phyloP scores from a whole-genome alignment of 2,329 filamentous ascomycete species.

The Fusarium verticillioides region DNA sequence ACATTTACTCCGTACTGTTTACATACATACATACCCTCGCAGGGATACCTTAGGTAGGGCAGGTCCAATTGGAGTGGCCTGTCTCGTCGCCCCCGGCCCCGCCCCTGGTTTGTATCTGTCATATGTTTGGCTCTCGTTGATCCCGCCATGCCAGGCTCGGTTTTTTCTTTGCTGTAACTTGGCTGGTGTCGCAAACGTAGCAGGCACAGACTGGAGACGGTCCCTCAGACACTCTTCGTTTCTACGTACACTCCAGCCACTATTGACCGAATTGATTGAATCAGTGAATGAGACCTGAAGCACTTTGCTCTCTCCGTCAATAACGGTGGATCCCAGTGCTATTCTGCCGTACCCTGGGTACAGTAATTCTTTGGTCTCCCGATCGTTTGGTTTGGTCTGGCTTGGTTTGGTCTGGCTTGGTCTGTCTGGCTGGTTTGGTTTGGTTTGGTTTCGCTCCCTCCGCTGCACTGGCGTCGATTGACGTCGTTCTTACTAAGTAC shows the following conservation, averaged over 20 bases:
- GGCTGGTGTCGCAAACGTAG: neutral
- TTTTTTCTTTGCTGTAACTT: slow-evolving; percentile 10
- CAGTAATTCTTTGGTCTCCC: slow-evolving; percentile 10
- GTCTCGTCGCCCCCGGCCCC: slow-evolving; percentile 21
- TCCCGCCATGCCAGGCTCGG: slow-evolving; percentile 16
- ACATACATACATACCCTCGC: neutral
- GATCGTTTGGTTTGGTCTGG: slow-evolving; percentile 29
- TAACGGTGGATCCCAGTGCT: neutral
- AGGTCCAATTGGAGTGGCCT: neutral
- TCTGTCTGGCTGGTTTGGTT: neutral
- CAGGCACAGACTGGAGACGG: neutral
- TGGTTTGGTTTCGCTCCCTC: slow-evolving; percentile 33
- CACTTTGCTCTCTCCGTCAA: slow-evolving; percentile 1
- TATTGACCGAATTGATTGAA: neutral
- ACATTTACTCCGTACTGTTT: neutral
- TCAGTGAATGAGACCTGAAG: neutral
- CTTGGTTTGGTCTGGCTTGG: neutral
- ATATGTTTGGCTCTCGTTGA: slow-evolving; percentile 12
- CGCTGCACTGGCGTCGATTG: slow-evolving; percentile 26
- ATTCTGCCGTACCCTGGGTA: neutral
- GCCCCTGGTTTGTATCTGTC: slow-evolving; percentile 9
- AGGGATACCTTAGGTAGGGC: neutral
- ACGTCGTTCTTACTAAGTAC: slow-evolving; percentile 27
- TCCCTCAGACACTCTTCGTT: neutral
- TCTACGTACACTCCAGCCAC: neutral